Conservation (phyloP, 1,139 yeast genomes). For the Blastobotrys arbuscula region DNA sequence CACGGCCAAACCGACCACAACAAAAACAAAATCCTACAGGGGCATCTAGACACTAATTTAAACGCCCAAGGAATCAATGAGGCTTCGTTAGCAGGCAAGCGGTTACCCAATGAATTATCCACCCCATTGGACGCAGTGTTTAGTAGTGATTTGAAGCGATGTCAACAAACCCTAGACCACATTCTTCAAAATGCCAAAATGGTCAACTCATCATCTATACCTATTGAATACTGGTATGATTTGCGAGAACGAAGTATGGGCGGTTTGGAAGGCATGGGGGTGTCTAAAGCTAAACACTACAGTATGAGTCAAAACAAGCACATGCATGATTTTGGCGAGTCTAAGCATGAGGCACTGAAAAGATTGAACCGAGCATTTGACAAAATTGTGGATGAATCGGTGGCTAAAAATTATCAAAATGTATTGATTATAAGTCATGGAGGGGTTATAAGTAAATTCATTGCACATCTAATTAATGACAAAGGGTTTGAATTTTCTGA, state of each 20-base stretch:
- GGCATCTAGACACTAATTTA: conserved; percentile 44
- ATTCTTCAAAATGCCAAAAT: neutral
- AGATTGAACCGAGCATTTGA: conserved; percentile 52
- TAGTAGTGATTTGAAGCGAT: conserved; percentile 32
- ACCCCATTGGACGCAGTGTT: conserved; percentile 27
- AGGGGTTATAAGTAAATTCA: conserved; percentile 66
- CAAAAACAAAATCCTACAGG: conserved; percentile 61
- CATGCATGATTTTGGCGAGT: conserved; percentile 53
- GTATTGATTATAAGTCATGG: conserved; percentile 77
- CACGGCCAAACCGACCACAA: conserved; percentile 82
- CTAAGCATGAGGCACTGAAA: conserved; percentile 39
- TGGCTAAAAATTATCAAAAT: conserved; percentile 38
- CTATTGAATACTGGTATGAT: conserved; percentile 32
- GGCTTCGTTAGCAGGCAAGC: conserved; percentile 24
- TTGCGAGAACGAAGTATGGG: conserved; percentile 84
- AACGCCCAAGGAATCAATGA: conserved; percentile 25
- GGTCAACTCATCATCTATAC: neutral
- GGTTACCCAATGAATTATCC: conserved; percentile 15
- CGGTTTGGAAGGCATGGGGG: conserved; percentile 64
- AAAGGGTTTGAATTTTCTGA: conserved; percentile 37
- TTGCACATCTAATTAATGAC: conserved; percentile 40
- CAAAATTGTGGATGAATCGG: conserved; percentile 38
- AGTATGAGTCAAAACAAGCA: conserved; percentile 46
- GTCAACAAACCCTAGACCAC: conserved; percentile 25
- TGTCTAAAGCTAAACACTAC: conserved; percentile 56